Conservation (phyloP, 1,139 yeast genomes). For the Candida frijolesensis region DNA sequence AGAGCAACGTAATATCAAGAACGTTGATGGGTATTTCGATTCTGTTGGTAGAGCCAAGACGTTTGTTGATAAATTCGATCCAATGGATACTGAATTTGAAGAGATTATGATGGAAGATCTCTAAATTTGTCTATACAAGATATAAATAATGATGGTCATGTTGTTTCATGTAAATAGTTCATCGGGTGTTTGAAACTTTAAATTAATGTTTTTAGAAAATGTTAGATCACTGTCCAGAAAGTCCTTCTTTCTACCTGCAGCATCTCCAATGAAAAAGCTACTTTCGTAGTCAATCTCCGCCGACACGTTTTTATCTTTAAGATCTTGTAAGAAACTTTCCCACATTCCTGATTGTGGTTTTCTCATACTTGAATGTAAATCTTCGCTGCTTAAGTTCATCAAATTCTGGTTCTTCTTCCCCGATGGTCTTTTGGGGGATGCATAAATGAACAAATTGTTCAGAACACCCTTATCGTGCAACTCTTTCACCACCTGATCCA, state of each 20-base stretch:
- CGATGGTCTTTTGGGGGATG: slow-evolving; percentile 56
- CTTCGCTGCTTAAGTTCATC: slow-evolving; percentile 24
- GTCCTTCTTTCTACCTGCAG: slow-evolving; percentile 82
- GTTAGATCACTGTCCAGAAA: slow-evolving; percentile 74
- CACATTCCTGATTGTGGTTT: slow-evolving; percentile 83
- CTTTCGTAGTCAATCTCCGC: slow-evolving; percentile 36
- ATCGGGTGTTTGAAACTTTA: slow-evolving; percentile 72
- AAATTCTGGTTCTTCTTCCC: slow-evolving; percentile 16
- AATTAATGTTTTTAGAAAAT: slow-evolving; percentile 62
- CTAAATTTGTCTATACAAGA: slow-evolving; percentile 8
- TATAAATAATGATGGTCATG: not conserved
- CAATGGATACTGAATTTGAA: slow-evolving; percentile 26
- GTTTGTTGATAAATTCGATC: slow-evolving; percentile 23
- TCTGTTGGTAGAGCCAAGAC: slow-evolving; percentile 53
- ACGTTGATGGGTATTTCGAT: slow-evolving; percentile 58
- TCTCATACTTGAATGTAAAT: slow-evolving; percentile 49
- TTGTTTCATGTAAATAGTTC: slow-evolving; percentile 34
- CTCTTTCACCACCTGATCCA: slow-evolving; percentile 27
- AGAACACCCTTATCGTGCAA: slow-evolving; percentile 7
- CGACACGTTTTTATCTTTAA: slow-evolving; percentile 16
- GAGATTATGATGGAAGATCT: slow-evolving; percentile 28
- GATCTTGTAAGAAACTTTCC: slow-evolving; percentile 35
- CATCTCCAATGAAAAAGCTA: slow-evolving; percentile 89
- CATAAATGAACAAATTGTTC: slow-evolving; percentile 56
- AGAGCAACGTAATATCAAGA: slow-evolving; percentile 30